These are phyloP conservation scores for Mercurialis annua DNA, from an alignment of 345 rosid genomes.

Conservation along the genomic window DNA sequence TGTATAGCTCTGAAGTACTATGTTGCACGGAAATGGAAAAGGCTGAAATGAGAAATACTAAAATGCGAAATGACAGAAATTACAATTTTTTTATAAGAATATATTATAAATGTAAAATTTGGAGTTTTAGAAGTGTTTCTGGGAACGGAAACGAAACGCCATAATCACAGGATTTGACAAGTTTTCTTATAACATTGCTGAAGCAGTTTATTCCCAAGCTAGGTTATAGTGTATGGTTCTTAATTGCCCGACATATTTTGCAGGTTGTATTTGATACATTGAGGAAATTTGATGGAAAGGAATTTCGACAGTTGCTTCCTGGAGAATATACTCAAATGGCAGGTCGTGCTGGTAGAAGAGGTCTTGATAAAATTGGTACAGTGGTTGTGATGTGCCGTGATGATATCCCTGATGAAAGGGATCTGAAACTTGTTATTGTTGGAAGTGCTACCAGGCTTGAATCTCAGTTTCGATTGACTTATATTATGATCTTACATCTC, in stretches of 20 bases:
- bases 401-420: conserved; percentile 78
- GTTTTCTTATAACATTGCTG: too few species aligned
- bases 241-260: conserved; percentile 20
- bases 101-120: too few species aligned
- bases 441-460: conserved; percentile 83
- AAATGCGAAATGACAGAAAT: too few species aligned
- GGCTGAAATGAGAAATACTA: too few species aligned
- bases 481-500: conserved; percentile 95
- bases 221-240: conserved; percentile 10
- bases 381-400: conserved; percentile 93
- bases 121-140: too few species aligned
- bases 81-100: too few species aligned
- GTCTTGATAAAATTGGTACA: conserved; percentile 93
- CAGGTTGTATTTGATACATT: conserved; percentile 92
- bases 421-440: conserved; percentile 55
- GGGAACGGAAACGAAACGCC: too few species aligned
- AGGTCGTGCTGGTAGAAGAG: conserved; percentile 99
- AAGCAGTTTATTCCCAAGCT: background rate
- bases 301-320: conserved; percentile 75
- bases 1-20: too few species aligned
- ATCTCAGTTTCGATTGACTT: conserved; percentile 95
- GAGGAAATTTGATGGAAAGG: conserved; percentile 95
- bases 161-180: too few species aligned
- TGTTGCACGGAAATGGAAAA: too few species aligned
- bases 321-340: conserved; percentile 99